Base-by-base conservation (phyloP, 208 protist genomes). In the Crithidia acanthocephali region DNA sequence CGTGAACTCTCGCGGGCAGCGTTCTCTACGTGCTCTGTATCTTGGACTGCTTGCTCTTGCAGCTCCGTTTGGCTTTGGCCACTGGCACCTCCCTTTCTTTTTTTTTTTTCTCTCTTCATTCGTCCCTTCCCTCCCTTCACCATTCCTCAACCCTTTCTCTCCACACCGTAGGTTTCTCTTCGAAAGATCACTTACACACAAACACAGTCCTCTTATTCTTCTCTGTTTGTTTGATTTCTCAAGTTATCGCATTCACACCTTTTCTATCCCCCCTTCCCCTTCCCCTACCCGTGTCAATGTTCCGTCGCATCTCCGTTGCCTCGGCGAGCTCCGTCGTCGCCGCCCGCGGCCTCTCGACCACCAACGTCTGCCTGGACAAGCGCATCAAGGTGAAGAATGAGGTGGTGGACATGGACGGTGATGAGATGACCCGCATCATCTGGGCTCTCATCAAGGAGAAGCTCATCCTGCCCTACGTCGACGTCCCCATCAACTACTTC, bases 341-440 rank as follows among this genome's bases (percentile, higher is more conserved):
- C 32, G 53, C 48, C 25, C 83, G 86, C 65, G 45, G 32, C 66
- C 78, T 92, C 75, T 80, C 61, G 74, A 83, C 80, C 68, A 90
- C 90, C 27, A 83, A 51, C 40, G 76, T 79, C 15, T 74, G 55
- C 58, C 59, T 90, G 8, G 76, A 77, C 72, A 79, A 85, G 71
- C 80, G 81, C 67, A 98, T 98, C 68, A 85, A 89, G 68, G 97
- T 98, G 28, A 88, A 72, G 45, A 96, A 96, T 66, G 81, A 86
- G 57, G 91, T 99, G 23, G 98, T 99, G n/a, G 98, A 99, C 72
- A 92, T 99, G 81, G 97, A 99, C 78, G 98, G 98, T 63, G 98
- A 99, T 80, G 98, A 99, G 83, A 99, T 99, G 98, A 98, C 98
- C 15, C 87, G 97, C 60, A 97, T 99, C 44, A 99, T 99, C 62